A percentile compares a stretch with the other conserved stretches of the same genome.
phyloP scores from a whole-genome alignment of 2,329 filamentous ascomycete species.

The Talaromyces islandicus region DNA sequence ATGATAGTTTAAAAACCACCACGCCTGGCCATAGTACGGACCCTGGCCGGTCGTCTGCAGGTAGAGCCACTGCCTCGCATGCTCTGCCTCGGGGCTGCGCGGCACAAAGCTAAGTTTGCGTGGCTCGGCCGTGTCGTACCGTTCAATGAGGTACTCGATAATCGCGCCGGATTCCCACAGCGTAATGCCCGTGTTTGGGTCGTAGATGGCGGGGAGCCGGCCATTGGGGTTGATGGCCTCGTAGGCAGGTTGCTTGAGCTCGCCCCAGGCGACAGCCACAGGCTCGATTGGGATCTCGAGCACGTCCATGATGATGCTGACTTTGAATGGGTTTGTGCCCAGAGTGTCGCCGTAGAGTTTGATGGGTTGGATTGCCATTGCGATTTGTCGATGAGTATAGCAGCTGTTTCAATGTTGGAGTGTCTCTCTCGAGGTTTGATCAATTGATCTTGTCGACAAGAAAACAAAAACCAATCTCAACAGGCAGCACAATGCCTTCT shows the following conservation, averaged over 20 bases:
- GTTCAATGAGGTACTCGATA: conserved; percentile 8
- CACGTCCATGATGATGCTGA: conserved; percentile 20
- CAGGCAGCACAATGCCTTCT: background rate
- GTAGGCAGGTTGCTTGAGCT: conserved; percentile 12
- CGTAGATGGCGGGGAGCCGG: conserved; percentile 5
- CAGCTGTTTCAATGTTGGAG: background rate
- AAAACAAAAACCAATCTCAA: background rate
- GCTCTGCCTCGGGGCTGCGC: conserved; percentile 8
- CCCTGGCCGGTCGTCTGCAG: conserved; percentile 6
- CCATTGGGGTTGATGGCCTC: conserved; percentile 11
- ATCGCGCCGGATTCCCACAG: conserved; percentile 11
- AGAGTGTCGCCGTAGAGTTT: conserved; percentile 1
- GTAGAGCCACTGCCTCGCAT: conserved; percentile 4
- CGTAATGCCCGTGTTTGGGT: conserved; percentile 9
- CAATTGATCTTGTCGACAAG: background rate
- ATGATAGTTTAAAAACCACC: conserved; percentile 8
- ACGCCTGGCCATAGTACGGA: conserved; percentile 8
- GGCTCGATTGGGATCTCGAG: conserved; percentile 19
- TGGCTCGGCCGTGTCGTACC: conserved; percentile 13
- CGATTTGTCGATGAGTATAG: background rate
- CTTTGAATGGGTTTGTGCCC: conserved; percentile 14
- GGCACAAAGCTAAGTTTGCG: conserved; percentile 12
- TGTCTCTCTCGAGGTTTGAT: background rate
- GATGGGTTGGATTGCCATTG: conserved; percentile 3
- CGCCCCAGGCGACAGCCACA: conserved; percentile 10